phyloP scores from a whole-genome alignment of 495 filamentous ascomycete species.

The Xylaria curta region DNA sequence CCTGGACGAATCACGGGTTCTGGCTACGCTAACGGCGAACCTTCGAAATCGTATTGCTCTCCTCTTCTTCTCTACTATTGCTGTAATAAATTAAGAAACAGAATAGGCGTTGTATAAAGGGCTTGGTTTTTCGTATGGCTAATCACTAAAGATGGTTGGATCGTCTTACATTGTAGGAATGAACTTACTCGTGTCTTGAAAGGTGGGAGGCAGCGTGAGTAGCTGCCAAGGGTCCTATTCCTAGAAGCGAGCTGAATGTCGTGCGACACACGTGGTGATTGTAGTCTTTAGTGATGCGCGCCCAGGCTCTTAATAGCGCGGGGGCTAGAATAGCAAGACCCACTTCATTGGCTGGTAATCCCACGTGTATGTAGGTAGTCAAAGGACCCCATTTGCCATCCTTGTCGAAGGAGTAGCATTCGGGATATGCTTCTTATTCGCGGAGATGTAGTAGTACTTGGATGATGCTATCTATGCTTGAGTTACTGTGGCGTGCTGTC shows the following conservation, averaged over 20 bases:
- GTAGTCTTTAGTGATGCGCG: constrained; percentile 5
- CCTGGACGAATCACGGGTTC: background rate
- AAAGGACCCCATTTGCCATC: background rate
- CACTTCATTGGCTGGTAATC: constrained; percentile 18
- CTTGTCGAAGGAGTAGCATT: background rate
- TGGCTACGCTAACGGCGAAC: background rate
- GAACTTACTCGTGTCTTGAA: background rate
- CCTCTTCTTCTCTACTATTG: background rate
- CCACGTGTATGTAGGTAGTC: constrained; percentile 13
- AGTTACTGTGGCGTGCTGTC: background rate
- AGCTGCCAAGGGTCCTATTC: background rate
- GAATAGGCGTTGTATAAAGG: background rate
- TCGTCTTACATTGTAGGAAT: background rate
- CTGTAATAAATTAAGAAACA: background rate
- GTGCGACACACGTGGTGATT: constrained; percentile 21
- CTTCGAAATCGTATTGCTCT: background rate
- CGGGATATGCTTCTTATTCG: background rate
- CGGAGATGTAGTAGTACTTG: background rate
- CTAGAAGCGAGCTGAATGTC: background rate
- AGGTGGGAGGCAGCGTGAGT: background rate
- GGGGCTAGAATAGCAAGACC: constrained; percentile 3
- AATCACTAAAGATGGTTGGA: background rate
- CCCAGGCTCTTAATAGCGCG: constrained; percentile 2
- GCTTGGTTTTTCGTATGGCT: background rate
- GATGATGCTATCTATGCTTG: background rate